Evolutionary conservation across 73 alveolate species (phyloP).

Genomic region (Blepharisma stoltei): DNA sequence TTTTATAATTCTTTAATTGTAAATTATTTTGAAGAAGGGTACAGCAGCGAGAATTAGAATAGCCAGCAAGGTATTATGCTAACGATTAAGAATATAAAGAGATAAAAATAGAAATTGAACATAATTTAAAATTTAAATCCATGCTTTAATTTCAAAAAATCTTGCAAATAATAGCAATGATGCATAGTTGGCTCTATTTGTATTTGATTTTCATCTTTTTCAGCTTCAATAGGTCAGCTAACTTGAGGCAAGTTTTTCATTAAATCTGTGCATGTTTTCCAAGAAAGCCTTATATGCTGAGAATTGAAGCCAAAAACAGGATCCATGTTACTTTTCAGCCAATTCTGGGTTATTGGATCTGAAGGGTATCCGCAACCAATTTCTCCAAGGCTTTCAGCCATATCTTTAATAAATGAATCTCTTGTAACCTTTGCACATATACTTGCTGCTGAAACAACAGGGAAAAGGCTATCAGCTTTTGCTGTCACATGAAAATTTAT

Average conservation of each 20-base stretch:
- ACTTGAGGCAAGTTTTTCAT: conserved; percentile 26
- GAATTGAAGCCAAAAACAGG: conserved; percentile 87
- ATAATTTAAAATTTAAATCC: too few relatives aligned
- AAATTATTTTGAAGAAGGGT: too few relatives aligned
- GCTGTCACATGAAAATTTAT: conserved; percentile 78
- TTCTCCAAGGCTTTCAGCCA: conserved; percentile 49
- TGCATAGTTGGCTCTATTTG: too few relatives aligned
- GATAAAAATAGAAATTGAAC: too few relatives aligned
- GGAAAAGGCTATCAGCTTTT: conserved; percentile 91
- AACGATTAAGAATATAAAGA: too few relatives aligned
- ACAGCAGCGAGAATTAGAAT: too few relatives aligned
- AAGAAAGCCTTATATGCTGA: conserved; percentile 83
- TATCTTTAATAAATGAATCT: conserved; percentile 53
- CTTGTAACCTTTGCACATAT: conserved; percentile 94
- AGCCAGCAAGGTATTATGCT: too few relatives aligned
- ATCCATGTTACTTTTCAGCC: conserved; percentile 78
- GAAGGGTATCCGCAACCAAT: conserved; percentile 97
- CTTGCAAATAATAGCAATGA: too few relatives aligned
- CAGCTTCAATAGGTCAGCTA: neutral
- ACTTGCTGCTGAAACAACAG: conserved; percentile 96
- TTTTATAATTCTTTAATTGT: too few relatives aligned
- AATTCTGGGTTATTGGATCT: conserved; percentile 76
- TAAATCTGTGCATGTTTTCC: conserved; percentile 68
- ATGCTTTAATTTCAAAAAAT: too few relatives aligned
- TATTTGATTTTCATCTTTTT: conserved; percentile 19